Conservation (phyloP, 176 grass and related monocot genomes). For the Cocos nucifera region DNA sequence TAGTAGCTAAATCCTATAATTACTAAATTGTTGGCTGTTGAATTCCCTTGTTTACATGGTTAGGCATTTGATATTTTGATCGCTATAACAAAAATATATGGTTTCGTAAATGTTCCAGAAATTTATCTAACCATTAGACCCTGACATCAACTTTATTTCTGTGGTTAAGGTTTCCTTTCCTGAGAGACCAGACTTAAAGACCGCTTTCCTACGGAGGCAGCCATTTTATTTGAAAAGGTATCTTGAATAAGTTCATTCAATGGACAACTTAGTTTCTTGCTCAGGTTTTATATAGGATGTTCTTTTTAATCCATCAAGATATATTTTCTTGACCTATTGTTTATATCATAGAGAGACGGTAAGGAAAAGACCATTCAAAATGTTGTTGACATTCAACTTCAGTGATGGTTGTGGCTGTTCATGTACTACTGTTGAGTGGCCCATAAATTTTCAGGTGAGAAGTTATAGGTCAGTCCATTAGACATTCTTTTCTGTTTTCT, state of each 20-base stretch:
- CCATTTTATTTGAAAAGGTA: conserved; percentile 90
- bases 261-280: background rate
- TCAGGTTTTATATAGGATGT: background rate
- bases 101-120: too few relatives aligned
- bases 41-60: too few relatives aligned
- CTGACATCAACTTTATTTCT: too few relatives aligned
- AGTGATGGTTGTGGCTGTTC: conserved; percentile 68
- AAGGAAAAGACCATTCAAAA: conserved; percentile 60
- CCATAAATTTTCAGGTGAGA: conserved; percentile 70
- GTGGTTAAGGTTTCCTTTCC: conserved; percentile 63
- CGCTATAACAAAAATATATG: too few relatives aligned
- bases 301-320: conserved; percentile 18
- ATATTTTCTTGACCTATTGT: conserved; percentile 6
- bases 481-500: background rate
- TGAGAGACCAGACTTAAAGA: conserved; percentile 70
- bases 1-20: too few relatives aligned
- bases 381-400: conserved; percentile 75
- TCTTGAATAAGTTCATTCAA: background rate
- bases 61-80: too few relatives aligned
- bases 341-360: conserved; percentile 63
- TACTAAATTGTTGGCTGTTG: too few relatives aligned
- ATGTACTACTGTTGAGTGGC: conserved; percentile 58
- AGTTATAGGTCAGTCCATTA: background rate
- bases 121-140: too few relatives aligned
- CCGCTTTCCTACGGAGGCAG: conserved; percentile 63